Evolutionary conservation across 495 filamentous ascomycete species (phyloP).

Genomic region (Penicillium paradoxum): DNA sequence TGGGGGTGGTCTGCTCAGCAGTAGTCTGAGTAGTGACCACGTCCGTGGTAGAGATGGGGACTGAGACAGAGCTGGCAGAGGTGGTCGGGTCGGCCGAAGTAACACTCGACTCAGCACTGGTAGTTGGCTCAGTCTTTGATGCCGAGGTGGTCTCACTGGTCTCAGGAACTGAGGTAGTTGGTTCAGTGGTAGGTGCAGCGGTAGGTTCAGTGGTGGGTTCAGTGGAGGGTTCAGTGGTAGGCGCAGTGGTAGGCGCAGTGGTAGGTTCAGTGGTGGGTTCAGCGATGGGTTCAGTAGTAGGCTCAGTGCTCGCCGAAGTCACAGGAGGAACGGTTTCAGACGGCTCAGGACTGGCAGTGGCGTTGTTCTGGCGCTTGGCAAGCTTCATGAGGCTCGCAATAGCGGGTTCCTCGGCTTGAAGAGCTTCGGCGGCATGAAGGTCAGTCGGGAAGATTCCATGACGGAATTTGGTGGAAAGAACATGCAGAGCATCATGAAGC

Average conservation of each 20-base stretch:
- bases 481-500: constrained; percentile 48
- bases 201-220: not conserved
- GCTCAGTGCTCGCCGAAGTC: constrained; percentile 13
- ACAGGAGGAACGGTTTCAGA: constrained; percentile 9
- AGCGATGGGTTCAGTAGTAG: constrained; percentile 6
- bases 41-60: not conserved
- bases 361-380: constrained; percentile 38
- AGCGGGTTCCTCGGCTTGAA: constrained; percentile 42
- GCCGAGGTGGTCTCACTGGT: constrained; percentile 4
- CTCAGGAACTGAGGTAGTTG: not conserved
- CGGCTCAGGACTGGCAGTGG: constrained; percentile 19
- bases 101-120: not conserved
- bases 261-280: not conserved
- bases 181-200: constrained; percentile 2
- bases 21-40: constrained; percentile 11
- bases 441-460: constrained; percentile 49
- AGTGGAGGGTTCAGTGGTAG: constrained; percentile 6
- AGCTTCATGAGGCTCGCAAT: constrained; percentile 42
- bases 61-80: constrained; percentile 3
- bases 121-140: constrained; percentile 1
- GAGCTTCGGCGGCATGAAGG: constrained; percentile 41
- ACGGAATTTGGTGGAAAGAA: constrained; percentile 44
- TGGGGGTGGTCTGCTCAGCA: constrained; percentile 8
- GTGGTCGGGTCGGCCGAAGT: constrained; percentile 10
- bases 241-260: constrained; percentile 2